Evolutionary conservation across 768 basidiomycete species (phyloP).

Genomic region (Tricholomella constricta): DNA sequence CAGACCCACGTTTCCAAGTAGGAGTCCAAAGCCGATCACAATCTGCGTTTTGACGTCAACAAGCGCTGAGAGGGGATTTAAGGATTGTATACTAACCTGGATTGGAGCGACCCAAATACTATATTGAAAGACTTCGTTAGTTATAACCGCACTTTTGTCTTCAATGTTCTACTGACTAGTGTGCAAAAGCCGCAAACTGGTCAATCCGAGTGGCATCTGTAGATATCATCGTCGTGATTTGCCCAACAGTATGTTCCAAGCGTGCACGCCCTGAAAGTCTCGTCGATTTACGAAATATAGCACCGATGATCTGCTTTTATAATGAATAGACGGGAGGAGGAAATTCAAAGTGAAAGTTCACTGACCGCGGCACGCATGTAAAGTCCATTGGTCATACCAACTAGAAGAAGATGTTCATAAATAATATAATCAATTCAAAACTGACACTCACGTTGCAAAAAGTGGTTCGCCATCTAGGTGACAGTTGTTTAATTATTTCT

Average conservation of each 20-base stretch:
- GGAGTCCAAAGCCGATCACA: constrained; percentile 58
- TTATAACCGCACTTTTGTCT: too few species aligned
- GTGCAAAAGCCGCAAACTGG: constrained; percentile 42
- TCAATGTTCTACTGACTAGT: constrained; percentile 34
- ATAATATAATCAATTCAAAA: neutral
- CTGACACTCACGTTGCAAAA: constrained; percentile 33
- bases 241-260: constrained; percentile 59
- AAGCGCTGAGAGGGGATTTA: too few species aligned
- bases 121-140: neutral
- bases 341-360: neutral
- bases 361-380: constrained; percentile 50
- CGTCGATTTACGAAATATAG: constrained; percentile 66
- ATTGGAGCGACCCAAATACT: constrained; percentile 66
- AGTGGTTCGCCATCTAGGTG: constrained; percentile 46
- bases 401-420: constrained; percentile 21
- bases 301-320: constrained; percentile 38
- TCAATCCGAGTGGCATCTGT: constrained; percentile 63
- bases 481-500: neutral
- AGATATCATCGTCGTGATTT: constrained; percentile 72
- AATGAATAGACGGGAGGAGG: neutral
- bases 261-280: constrained; percentile 64
- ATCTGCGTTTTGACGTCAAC: constrained; percentile 41
- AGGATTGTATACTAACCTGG: constrained; percentile 35
- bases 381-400: constrained; percentile 49
- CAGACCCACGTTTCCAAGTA: constrained; percentile 54